Evolutionary conservation across 2,329 filamentous ascomycete genomes (phyloP), one percentile per base, ranked within the genome.

Genomic region (Neonectria ditissima): DNA sequence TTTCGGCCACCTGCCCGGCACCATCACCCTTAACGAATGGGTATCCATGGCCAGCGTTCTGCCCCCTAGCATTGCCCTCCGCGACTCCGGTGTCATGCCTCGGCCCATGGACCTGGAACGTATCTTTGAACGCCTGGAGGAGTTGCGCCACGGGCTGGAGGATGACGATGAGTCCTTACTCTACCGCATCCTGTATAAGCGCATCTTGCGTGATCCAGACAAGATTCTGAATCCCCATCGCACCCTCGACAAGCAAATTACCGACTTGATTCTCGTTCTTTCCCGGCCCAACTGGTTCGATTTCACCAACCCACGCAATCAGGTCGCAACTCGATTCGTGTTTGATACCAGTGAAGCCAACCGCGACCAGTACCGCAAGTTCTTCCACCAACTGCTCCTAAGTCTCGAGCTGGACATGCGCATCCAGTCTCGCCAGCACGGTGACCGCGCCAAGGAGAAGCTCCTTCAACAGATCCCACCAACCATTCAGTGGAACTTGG

Each of bases 351-450:
- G 83, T 59, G 81, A 84, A 37, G 80, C 82, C 18, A 89, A 90
- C 68, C 80, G 84, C 48, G 78, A 81, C 18, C 83, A 84, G 63
- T 91, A 90, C 70, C 84, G 86, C 63, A 84, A 84, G 26, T 93
- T 94, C 79, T 93, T 92, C 75, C 90, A 92, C 74, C 91, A 94
- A 77, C 79, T 94, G n/a, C 82, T 94, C 3, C 84, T 94, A 44
- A 91, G 89, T 66, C 82, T 92, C 52, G 91, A 94, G 76, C 82
- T 94, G 5, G 88, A 92, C 72, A 77, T 91, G 61, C 87, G 91
- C 41, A 91, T 93, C 69, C 87, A 90, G 70, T 89, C 86, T 1
- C 81, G 80, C 26, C 80, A 85, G 53, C 89, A 92, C 75, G 80
- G 81, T n/a, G 87, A 87, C 26, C 85, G 83, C 78, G 85, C 87